A percentile compares a stretch with the other conserved stretches of the same genome.
Conservation (phyloP, 2,329 filamentous ascomycete species). For the Calonectria honghensis region DNA sequence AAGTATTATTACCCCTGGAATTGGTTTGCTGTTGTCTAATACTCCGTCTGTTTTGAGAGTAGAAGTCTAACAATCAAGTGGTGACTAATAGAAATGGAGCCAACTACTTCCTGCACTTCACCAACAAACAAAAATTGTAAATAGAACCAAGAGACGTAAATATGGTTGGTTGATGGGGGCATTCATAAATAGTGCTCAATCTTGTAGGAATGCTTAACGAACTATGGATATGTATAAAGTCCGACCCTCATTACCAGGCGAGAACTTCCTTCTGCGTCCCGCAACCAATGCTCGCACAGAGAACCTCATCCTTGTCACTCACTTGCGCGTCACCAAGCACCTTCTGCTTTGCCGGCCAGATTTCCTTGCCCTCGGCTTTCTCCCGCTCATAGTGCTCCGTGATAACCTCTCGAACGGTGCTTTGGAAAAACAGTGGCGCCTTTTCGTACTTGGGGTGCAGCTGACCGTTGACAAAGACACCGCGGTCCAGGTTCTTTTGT, state of each 20-base stretch:
- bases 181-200: too few species aligned
- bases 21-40: too few species aligned
- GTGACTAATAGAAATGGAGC: too few species aligned
- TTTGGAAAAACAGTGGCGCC: slow-evolving; percentile 23
- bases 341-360: slow-evolving; percentile 15
- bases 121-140: too few species aligned
- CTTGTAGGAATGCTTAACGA: too few species aligned
- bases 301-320: neutral
- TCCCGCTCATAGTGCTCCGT: slow-evolving; percentile 4
- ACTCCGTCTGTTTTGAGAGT: too few species aligned
- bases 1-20: too few species aligned
- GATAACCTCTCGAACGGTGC: slow-evolving; percentile 7
- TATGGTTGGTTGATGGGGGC: too few species aligned
- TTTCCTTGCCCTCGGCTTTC: neutral
- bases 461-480: slow-evolving; percentile 28
- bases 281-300: neutral
- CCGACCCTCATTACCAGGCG: neutral
- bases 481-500: slow-evolving; percentile 24
- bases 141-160: too few species aligned
- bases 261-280: slow-evolving; percentile 7
- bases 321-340: neutral
- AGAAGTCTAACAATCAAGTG: too few species aligned
- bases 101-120: too few species aligned
- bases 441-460: slow-evolving; percentile 22
- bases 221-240: neutral